phyloP scores from a whole-genome alignment of 345 rosid genomes.

The Salix viminalis region DNA sequence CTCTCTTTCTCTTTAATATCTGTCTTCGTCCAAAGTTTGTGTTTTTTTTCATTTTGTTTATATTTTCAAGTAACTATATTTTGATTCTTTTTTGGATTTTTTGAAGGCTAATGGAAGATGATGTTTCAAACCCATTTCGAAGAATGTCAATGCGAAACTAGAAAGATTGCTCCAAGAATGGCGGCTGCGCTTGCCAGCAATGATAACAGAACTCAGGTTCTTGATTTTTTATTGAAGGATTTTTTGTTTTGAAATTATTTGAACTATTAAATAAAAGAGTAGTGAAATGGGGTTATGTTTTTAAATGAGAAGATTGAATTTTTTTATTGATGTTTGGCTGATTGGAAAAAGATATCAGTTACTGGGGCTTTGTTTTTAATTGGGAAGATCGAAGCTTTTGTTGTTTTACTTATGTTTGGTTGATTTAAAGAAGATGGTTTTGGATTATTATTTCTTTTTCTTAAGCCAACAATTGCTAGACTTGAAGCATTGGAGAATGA shows the following conservation, averaged over 20 bases:
- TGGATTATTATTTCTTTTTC: not conserved
- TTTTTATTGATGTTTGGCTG: no score
- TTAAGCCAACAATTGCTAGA: slow-evolving; percentile 74
- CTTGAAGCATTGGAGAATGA: slow-evolving; percentile 92
- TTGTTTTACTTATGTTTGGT: not conserved
- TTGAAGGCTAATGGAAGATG: slow-evolving; percentile 65
- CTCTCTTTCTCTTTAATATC: not conserved
- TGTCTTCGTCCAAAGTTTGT: not conserved
- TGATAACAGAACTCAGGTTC: slow-evolving; percentile 90
- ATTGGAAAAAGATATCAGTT: not conserved
- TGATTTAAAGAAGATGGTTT: not conserved
- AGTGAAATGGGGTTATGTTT: not conserved
- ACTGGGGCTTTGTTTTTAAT: not conserved
- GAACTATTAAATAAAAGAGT: not conserved
- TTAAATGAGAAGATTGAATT: no score
- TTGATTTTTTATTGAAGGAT: no score
- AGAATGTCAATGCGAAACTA: slow-evolving; percentile 77
- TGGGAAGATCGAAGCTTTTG: not conserved
- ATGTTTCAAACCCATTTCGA: slow-evolving; percentile 45
- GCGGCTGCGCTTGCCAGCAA: slow-evolving; percentile 79
- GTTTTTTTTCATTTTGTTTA: not conserved
- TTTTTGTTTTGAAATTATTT: no score
- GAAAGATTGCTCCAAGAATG: slow-evolving; percentile 83
- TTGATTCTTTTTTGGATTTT: not conserved
- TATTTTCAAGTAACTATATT: no score